Evolutionary conservation across 1,284 basidiomycete species (phyloP).

Genomic region (Gymnopus androsaceus): DNA sequence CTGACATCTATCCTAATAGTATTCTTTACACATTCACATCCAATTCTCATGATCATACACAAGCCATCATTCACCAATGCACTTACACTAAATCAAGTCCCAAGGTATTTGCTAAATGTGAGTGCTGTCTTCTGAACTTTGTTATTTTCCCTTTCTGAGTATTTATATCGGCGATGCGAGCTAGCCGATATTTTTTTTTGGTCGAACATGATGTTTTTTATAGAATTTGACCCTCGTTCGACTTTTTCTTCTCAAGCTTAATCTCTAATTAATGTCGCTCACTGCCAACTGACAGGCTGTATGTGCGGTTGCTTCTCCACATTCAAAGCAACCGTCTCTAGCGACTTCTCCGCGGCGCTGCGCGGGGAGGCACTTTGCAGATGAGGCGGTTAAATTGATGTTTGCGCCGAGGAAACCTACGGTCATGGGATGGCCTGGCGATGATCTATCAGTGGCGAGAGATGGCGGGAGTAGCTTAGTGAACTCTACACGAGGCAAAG

Average conservation of each 20-base stretch:
- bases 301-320: slow-evolving; percentile 73
- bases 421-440: not conserved
- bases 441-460: not conserved
- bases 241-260: too few species aligned
- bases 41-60: slow-evolving; percentile 71
- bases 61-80: slow-evolving; percentile 70
- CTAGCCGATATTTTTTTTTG: too few species aligned
- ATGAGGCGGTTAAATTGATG: slow-evolving; percentile 63
- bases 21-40: slow-evolving; percentile 80
- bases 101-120: slow-evolving; percentile 55
- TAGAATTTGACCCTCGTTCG: too few species aligned
- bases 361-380: slow-evolving; percentile 69
- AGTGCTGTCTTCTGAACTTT: slow-evolving; percentile 1
- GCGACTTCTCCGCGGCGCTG: slow-evolving; percentile 59
- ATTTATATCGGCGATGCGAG: too few species aligned
- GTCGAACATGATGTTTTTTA: too few species aligned
- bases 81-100: slow-evolving; percentile 64
- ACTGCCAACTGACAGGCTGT: slow-evolving; percentile 47
- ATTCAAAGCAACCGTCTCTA: slow-evolving; percentile 66
- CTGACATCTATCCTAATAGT: slow-evolving; percentile 43
- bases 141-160: not conserved
- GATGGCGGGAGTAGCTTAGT: not conserved
- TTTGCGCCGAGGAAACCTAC: slow-evolving; percentile 38
- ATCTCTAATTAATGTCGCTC: too few species aligned
- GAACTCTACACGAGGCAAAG: not conserved